Evolutionary conservation across 1,139 yeast species (phyloP).

Genomic region (Scheffersomyces stambukii): DNA sequence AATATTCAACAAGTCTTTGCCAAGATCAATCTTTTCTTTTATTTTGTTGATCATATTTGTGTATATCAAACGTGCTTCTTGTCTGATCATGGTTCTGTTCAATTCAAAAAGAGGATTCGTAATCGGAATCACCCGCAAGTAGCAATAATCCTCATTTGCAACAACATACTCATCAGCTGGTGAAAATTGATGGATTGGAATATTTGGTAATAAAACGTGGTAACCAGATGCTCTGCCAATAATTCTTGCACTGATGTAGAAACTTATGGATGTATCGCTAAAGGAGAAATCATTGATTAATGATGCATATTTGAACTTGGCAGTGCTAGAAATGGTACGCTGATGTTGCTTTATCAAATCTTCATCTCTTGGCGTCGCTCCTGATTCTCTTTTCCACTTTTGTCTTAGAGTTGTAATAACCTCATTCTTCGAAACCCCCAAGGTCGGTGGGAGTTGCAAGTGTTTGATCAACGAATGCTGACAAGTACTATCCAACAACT

Average conservation of each 20-base stretch:
- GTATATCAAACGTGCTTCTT: slow-evolving; percentile 29
- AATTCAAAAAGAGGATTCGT: slow-evolving; percentile 23
- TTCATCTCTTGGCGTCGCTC: slow-evolving; percentile 6
- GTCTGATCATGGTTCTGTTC: slow-evolving; percentile 28
- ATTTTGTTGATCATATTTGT: slow-evolving; percentile 24
- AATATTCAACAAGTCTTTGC: slow-evolving; percentile 14
- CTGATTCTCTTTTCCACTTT: slow-evolving; percentile 19
- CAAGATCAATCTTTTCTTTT: slow-evolving; percentile 22
- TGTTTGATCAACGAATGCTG: slow-evolving; percentile 34
- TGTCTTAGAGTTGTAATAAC: slow-evolving; percentile 23
- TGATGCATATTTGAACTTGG: slow-evolving; percentile 17
- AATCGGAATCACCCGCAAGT: slow-evolving; percentile 21
- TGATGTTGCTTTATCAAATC: slow-evolving; percentile 1
- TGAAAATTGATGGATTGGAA: slow-evolving; percentile 12
- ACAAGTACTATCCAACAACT: slow-evolving; percentile 34
- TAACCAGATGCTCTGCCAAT: slow-evolving; percentile 33
- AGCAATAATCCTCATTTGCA: slow-evolving; percentile 30
- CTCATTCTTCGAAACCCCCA: slow-evolving; percentile 29
- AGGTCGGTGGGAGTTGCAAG: slow-evolving; percentile 32
- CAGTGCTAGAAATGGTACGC: too few species aligned
- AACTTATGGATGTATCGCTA: slow-evolving; percentile 29
- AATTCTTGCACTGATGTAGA: slow-evolving; percentile 33
- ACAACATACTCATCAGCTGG: slow-evolving; percentile 37
- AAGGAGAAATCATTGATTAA: slow-evolving; percentile 29
- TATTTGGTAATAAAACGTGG: slow-evolving; percentile 13